These are phyloP conservation scores for Dendryphion nanum DNA, from an alignment of 2,329 filamentous ascomycete genomes.

Conservation along the genomic window DNA sequence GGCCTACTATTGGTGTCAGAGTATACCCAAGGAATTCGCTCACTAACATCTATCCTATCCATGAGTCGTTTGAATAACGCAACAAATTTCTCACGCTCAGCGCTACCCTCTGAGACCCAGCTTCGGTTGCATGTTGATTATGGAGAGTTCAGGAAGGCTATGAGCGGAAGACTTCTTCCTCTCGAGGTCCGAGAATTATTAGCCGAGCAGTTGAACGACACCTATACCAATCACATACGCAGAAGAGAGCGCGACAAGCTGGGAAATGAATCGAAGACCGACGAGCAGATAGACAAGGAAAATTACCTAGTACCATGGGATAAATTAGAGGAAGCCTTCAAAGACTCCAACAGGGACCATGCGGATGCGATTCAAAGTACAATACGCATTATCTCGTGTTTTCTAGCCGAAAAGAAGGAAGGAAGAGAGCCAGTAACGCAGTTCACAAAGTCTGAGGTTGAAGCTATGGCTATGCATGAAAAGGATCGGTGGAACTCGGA, in stretches of 20 bases:
- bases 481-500: conserved; percentile 38
- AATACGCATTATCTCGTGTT: conserved; percentile 32
- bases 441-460: conserved; percentile 27
- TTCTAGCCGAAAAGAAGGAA: conserved; percentile 31
- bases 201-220: conserved; percentile 31
- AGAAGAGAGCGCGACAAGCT: conserved; percentile 23
- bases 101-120: conserved; percentile 34
- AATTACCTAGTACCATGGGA: conserved; percentile 35
- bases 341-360: conserved; percentile 33
- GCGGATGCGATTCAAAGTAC: conserved; percentile 37
- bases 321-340: conserved; percentile 29
- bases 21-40: conserved; percentile 33
- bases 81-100: conserved; percentile 32
- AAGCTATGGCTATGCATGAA: conserved; percentile 35
- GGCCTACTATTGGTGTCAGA: conserved; percentile 31
- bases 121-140: conserved; percentile 36
- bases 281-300: conserved; percentile 25
- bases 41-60: conserved; percentile 34
- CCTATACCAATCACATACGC: conserved; percentile 30
- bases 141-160: conserved; percentile 29
- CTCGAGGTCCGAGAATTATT: conserved; percentile 28
- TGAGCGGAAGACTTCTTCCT: conserved; percentile 1
- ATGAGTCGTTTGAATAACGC: conserved; percentile 28
- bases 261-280: conserved; percentile 10
- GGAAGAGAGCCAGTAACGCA: conserved; percentile 13